Evolutionary conservation across 352 stramenopile species (phyloP), one percentile per base, ranked within the genome.

Genomic region (Blastocystis sp.): DNA sequence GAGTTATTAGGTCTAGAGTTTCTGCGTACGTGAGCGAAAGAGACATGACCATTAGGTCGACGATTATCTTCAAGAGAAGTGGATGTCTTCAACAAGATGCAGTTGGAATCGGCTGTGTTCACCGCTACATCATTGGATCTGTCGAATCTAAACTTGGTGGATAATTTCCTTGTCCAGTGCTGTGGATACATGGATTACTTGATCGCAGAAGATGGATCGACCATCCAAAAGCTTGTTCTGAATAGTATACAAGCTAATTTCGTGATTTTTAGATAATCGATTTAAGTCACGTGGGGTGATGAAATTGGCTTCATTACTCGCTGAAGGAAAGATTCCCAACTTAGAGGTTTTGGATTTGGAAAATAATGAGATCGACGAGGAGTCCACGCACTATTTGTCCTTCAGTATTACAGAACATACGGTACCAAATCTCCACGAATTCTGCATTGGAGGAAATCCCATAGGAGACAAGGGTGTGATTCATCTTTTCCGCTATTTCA

Each of bases 311-410:
- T 85, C 73, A 26, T 34, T 85, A 20, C 18, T 85, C 18, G 24
- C 30, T 16, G 73, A 85, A 47, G 24, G 73, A 65, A 85, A 66
- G 24, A 26, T 85, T 5, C 73, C 73, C 13, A 30, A 34, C 20
- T 0, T 85, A 55, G 50, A 85, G 50, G 53, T 85, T 24, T 30
- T 85, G 50, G 39, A 68, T 9, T 16, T 85, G 1, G 73, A 85
- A 45, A 53, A 66, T 43, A 85, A 85, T n/a, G 73, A 85, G 16
- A 85, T 85, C 56, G 73, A 85, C 55, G 73, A 85, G 3, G 73
- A 85, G 55, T 34, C n/a, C 4, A 62, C 34, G 0, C 73, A 54
- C 13, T 68, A 69, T 45, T 26, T 85, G 20, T 47, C 73, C 37
- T 54, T 18, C 45, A 47, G 24, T 16, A 66, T 85, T 34, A 85